Evolutionary conservation across 2,329 filamentous ascomycete species (phyloP).

Genomic region (Pezicula carpinea): DNA sequence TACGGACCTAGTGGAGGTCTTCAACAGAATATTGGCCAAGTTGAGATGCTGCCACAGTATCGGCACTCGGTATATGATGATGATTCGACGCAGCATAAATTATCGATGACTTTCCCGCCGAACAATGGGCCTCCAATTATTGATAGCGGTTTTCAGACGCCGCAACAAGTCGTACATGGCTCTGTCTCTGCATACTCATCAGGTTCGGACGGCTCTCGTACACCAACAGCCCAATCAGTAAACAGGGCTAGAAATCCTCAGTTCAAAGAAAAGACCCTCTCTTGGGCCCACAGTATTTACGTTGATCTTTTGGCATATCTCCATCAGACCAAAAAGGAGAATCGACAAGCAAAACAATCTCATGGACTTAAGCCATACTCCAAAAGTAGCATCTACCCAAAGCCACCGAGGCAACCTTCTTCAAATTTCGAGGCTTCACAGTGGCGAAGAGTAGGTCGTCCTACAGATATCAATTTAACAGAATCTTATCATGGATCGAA

Average conservation of each 20-base stretch:
- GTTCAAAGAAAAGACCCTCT: constrained; percentile 65
- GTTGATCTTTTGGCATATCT: constrained; percentile 64
- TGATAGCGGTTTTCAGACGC: constrained; percentile 2
- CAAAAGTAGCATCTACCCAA: constrained; percentile 52
- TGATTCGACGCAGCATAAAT: constrained; percentile 5
- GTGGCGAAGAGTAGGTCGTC: constrained; percentile 10
- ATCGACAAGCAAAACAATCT: constrained; percentile 30
- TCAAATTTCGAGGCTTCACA: constrained; percentile 17
- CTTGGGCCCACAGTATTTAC: constrained; percentile 69
- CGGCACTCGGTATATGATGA: constrained; percentile 7
- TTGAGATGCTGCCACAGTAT: constrained; percentile 10
- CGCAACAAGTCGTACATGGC: constrained; percentile 3
- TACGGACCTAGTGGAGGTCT: constrained; percentile 7
- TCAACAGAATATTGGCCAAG: constrained; percentile 8
- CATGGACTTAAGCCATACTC: constrained; percentile 33
- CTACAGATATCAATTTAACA: neutral
- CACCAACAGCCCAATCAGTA: constrained; percentile 16
- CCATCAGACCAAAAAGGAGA: constrained; percentile 52
- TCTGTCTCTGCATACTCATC: constrained; percentile 6
- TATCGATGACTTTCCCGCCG: constrained; percentile 3
- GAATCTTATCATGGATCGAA: too few relatives aligned
- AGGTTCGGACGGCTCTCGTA: constrained; percentile 15
- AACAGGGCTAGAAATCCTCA: constrained; percentile 31
- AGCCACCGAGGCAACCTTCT: constrained; percentile 31
- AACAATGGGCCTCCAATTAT: neutral